Base-by-base conservation (phyloP, 2,329 filamentous ascomycete species). In the Calonectria pteridis region DNA sequence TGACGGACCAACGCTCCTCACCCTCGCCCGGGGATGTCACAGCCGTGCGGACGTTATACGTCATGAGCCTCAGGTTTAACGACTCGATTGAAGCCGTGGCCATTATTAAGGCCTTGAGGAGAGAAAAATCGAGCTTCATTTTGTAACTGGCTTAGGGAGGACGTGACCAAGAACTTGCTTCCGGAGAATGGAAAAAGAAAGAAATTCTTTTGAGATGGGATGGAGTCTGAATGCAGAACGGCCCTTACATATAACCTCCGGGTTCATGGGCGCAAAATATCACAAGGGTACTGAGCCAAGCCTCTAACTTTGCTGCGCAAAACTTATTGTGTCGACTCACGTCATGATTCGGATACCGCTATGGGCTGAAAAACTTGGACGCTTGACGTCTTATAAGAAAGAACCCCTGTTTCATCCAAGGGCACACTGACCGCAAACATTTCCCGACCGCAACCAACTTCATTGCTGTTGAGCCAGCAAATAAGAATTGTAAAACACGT, bases 21-120 rank as follows among this genome's bases (percentile, higher is more conserved):
- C 88, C 88, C 26, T 83, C 82, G 51, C 87, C 85, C 0, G 87
- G 89, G 0, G 77, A 80, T 2, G 83, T 76, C 2, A 89, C 89
- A 11, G 91, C 91, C 78, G 91, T 92, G 26, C 92, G 90, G 76
- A 94, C 89, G 81, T 94, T 94, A 82, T 92, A 89, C 26, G 90
- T 90, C 62, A 93, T 83, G 51, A 93, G 81, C 63, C 92, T 91
- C 53, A 93, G 73, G 46, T 78, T 75, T 28, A 77, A 69, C 37
- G 73, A 55, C 51, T 72, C 59, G 20, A 71, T 49, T 26, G 77
- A 73, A n/a, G 74, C 73, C 1, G 73, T 66, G 9, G 62, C 71
- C 62, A 69, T 71, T n/a, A 73, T 53, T 6, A 70, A 53, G 23
- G 71, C 74, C 50, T 58, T 67, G 26, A 78, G 33, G 10, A 78